Percentiles rank a stretch among this genome's conserved stretches.
Conservation (phyloP, 805 yeast species). For the Monosporozyma aquatica region DNA sequence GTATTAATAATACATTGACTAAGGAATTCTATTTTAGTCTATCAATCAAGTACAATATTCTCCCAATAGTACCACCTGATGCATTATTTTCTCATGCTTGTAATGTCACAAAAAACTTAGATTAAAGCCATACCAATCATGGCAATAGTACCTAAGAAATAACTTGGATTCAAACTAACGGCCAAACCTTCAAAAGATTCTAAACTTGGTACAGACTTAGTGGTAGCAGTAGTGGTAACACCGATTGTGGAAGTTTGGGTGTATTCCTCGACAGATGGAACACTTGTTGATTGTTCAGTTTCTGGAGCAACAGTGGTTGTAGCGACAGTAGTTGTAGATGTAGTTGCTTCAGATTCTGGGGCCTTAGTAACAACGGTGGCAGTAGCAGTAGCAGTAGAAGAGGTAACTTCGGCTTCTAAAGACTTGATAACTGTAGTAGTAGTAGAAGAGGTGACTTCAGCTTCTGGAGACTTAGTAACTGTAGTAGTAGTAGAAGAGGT, state of each 20-base stretch:
- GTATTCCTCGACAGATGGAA: not conserved
- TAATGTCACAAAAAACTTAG: not conserved
- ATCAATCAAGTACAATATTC: too few species aligned
- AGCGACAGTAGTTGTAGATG: not conserved
- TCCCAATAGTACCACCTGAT: too few species aligned
- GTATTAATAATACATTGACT: too few species aligned
- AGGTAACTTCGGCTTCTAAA: too few species aligned
- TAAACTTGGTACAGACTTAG: not conserved
- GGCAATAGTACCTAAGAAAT: not conserved
- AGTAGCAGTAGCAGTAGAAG: not conserved
- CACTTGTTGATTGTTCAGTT: not conserved
- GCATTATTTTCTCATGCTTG: too few species aligned
- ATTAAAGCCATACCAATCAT: not conserved
- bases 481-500: not conserved
- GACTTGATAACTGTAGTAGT: conserved; percentile 11
- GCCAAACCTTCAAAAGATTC: not conserved
- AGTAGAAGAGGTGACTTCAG: not conserved
- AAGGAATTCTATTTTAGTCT: too few species aligned
- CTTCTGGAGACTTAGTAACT: not conserved
- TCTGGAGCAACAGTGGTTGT: not conserved
- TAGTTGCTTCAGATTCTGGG: not conserved
- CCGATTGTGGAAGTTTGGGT: not conserved
- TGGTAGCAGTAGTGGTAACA: not conserved
- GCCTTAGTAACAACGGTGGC: not conserved
- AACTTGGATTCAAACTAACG: not conserved